Conservation (phyloP, 148 eudicot species). For the Rhododendron mucronatum region DNA sequence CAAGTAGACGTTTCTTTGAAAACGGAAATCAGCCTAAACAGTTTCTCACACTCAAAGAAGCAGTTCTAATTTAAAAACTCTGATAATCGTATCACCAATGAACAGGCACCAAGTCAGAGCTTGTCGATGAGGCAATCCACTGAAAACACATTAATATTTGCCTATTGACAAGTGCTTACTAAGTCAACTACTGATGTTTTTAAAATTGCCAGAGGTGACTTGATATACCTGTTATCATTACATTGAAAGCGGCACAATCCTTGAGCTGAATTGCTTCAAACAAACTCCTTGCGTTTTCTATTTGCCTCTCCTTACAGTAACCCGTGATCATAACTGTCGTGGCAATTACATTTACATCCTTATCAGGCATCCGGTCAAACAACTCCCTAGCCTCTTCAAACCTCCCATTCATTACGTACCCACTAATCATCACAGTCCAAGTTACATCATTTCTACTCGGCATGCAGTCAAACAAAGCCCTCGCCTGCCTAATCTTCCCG, state of each 20-base stretch:
- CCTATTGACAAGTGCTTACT: not conserved
- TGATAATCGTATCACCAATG: not conserved
- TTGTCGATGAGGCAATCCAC: not conserved
- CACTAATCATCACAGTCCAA: conserved; percentile 48
- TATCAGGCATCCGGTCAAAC: conserved; percentile 30
- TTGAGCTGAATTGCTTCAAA: conserved; percentile 26
- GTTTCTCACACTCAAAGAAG: not conserved
- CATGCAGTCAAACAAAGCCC: conserved; percentile 35
- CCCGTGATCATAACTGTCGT: conserved; percentile 38
- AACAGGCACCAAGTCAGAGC: no score
- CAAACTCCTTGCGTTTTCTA: conserved; percentile 36
- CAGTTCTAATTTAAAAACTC: not conserved
- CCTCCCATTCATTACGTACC: conserved; percentile 31
- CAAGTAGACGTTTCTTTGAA: not conserved
- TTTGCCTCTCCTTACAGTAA: conserved; percentile 33
- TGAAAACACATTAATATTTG: not conserved
- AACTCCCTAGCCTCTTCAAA: conserved; percentile 31
- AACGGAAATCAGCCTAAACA: not conserved
- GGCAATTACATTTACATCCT: conserved; percentile 24
- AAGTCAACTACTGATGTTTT: not conserved
- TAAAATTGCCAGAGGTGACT: not conserved
- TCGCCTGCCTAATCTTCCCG: conserved; percentile 30
- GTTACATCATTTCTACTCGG: conserved; percentile 24
- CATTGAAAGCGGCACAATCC: conserved; percentile 30
- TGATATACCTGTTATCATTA: conserved; percentile 31